A percentile compares a stretch with the other conserved stretches of the same genome.
phyloP scores from a whole-genome alignment of 1,284 basidiomycete genomes.

The Ganoderma lucidum region DNA sequence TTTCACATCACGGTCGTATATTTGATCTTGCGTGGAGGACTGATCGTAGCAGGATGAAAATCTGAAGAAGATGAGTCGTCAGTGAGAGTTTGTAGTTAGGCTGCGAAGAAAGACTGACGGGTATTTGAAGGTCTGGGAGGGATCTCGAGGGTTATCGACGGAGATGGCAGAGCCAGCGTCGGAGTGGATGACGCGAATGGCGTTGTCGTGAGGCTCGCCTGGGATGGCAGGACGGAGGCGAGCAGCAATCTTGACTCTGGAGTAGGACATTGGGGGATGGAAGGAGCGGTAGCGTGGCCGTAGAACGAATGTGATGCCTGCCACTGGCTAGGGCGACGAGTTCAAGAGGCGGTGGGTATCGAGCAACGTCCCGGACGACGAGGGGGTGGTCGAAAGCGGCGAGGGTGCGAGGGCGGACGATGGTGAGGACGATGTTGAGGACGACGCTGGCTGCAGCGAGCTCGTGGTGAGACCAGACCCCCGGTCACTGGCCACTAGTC shows the following conservation, averaged over 20 bases:
- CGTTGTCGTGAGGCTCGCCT: conserved; percentile 68
- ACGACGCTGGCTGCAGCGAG: background rate
- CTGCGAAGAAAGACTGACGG: conserved; percentile 52
- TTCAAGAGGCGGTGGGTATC: background rate
- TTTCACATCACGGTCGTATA: conserved; percentile 73
- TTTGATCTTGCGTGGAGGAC: conserved; percentile 70
- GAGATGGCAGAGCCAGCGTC: conserved; percentile 55
- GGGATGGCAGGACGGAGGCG: conserved; percentile 69
- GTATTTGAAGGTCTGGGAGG: conserved; percentile 73
- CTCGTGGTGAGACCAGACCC: too few species aligned
- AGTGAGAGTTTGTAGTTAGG: background rate
- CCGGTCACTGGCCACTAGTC: too few species aligned
- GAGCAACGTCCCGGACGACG: background rate
- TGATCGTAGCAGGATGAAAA: conserved; percentile 77
- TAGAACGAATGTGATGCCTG: background rate
- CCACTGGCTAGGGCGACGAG: conserved; percentile 8
- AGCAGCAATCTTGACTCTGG: conserved; percentile 62
- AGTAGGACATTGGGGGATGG: conserved; percentile 26
- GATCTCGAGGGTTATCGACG: conserved; percentile 72
- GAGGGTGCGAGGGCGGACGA: background rate
- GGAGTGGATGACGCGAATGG: conserved; percentile 58
- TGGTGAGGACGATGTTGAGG: background rate
- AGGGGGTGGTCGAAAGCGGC: background rate
- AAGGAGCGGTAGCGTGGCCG: background rate
- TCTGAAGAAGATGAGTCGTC: conserved; percentile 42